These are phyloP conservation scores for Pseudocercospora macadamiae DNA, from an alignment of 2,329 filamentous ascomycete genomes.

Conservation along the genomic window DNA sequence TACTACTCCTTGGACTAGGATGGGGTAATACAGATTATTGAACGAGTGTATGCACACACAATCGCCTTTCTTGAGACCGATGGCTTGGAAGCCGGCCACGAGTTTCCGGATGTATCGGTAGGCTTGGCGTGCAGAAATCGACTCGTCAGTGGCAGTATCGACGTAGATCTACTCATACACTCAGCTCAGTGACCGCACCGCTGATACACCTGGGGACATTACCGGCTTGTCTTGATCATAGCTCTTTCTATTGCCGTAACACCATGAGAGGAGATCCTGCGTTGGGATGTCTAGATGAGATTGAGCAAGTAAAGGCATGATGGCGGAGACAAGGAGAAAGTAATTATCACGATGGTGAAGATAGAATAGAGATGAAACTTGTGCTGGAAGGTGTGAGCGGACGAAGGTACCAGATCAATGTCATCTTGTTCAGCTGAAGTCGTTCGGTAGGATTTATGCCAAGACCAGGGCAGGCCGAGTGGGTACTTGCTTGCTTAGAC, in stretches of 20 bases:
- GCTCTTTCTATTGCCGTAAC: background rate
- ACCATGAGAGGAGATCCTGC: background rate
- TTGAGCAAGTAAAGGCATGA: background rate
- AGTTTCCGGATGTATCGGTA: constrained; percentile 49
- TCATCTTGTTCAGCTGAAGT: background rate
- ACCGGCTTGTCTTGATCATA: constrained; percentile 33
- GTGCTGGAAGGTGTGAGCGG: no score
- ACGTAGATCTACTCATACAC: constrained; percentile 1
- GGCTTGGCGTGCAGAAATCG: background rate
- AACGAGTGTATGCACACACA: constrained; percentile 58
- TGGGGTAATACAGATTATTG: constrained; percentile 47
- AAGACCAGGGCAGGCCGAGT: background rate
- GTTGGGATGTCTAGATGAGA: background rate
- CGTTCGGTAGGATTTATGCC: background rate
- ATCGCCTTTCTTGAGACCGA: constrained; percentile 53
- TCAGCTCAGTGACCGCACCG: background rate
- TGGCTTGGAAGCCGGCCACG: constrained; percentile 52
- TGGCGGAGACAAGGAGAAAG: background rate
- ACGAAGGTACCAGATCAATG: background rate
- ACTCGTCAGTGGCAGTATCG: constrained; percentile 3
- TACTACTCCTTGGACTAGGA: constrained; percentile 28
- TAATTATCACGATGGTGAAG: background rate
- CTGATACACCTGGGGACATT: constrained; percentile 15
- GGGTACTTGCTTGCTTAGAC: no score
- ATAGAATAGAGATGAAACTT: background rate